phyloP scores from a whole-genome alignment of 176 grass and related monocot species.

The Thalia dealbata region DNA sequence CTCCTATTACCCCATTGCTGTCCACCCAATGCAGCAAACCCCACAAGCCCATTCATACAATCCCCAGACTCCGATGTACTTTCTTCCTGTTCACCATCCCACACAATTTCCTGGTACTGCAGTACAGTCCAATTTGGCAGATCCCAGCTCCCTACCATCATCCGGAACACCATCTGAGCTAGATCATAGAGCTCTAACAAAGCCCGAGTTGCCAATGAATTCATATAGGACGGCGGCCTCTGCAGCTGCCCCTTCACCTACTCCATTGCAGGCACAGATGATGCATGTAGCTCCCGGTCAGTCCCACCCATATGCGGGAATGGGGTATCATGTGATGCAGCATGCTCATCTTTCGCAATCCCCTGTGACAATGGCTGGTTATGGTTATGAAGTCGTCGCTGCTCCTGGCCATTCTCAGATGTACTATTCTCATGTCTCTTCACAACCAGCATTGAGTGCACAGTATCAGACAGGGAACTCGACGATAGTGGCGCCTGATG shows the following conservation, averaged over 20 bases:
- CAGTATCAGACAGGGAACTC: conserved; percentile 56
- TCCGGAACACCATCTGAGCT: conserved; percentile 28
- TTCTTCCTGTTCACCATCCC: conserved; percentile 43
- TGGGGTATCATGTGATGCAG: conserved; percentile 78
- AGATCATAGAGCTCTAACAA: conserved; percentile 38
- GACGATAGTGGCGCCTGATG: neutral
- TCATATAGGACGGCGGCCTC: conserved; percentile 42
- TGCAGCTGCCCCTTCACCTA: conserved; percentile 23
- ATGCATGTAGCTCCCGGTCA: conserved; percentile 6
- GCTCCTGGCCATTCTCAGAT: conserved; percentile 44
- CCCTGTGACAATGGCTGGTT: conserved; percentile 34
- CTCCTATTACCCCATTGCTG: conserved; percentile 42
- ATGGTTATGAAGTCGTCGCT: conserved; percentile 50
- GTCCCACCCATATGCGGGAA: conserved; percentile 31
- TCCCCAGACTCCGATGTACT: conserved; percentile 57
- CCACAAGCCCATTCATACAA: conserved; percentile 44
- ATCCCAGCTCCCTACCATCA: conserved; percentile 11
- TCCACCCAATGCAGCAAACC: conserved; percentile 41
- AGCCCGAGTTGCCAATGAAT: conserved; percentile 46
- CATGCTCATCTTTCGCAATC: conserved; percentile 26
- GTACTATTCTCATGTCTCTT: conserved; percentile 54
- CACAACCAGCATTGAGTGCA: conserved; percentile 30
- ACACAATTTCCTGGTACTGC: conserved; percentile 36
- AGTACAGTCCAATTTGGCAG: conserved; percentile 26
- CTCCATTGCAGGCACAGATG: conserved; percentile 20